These are phyloP conservation scores for Coniosporium apollinis DNA, from an alignment of 495 filamentous ascomycete genomes.

Conservation along the genomic window DNA sequence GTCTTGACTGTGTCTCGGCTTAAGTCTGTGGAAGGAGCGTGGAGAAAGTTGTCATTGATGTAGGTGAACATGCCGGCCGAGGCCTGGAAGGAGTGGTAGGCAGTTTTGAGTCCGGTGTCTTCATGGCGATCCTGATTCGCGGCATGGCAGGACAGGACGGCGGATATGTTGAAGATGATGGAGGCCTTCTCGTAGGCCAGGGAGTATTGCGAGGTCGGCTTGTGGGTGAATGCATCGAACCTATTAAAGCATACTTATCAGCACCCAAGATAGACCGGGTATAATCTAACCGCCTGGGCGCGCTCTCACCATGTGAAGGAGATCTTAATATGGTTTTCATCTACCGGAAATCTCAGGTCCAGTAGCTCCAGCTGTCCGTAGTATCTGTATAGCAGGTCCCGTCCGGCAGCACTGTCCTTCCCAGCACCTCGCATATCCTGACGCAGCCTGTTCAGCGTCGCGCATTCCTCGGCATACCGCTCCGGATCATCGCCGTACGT, in stretches of 20 bases:
- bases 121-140: conserved; percentile 84
- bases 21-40: conserved; percentile 86
- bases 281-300: too few species aligned
- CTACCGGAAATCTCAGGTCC: conserved; percentile 88
- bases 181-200: conserved; percentile 97
- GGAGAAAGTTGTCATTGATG: conserved; percentile 97
- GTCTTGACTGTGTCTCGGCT: conserved; percentile 92
- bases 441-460: conserved; percentile 84
- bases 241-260: too few species aligned
- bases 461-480: conserved; percentile 84
- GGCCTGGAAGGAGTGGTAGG: conserved; percentile 96
- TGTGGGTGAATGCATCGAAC: conserved; percentile 98
- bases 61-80: conserved; percentile 99
- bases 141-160: conserved; percentile 89
- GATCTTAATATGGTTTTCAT: conserved; percentile 98
- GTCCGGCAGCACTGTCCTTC: conserved; percentile 85
- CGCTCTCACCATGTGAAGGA: conserved; percentile 84
- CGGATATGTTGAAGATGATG: conserved; percentile 98
- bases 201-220: conserved; percentile 86
- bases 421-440: conserved; percentile 98
- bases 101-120: conserved; percentile 82
- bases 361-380: conserved; percentile 92
- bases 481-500: conserved; percentile 96
- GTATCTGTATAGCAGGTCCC: conserved; percentile 90
- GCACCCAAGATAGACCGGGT: too few species aligned